Evolutionary conservation across 2,329 filamentous ascomycete genomes (phyloP).

Genomic region (Pestalotiopsis sp.): DNA sequence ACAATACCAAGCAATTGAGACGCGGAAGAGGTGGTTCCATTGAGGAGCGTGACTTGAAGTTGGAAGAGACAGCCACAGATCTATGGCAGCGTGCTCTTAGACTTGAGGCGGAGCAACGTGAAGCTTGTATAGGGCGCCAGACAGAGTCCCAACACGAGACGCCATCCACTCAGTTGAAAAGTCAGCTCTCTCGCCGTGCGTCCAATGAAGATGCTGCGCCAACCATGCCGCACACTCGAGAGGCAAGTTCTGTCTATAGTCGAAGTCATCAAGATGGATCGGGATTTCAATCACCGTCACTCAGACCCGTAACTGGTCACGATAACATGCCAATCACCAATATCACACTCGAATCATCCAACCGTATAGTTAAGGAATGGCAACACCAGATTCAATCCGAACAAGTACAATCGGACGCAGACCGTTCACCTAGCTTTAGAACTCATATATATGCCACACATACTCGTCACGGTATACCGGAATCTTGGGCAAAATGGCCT

Average conservation of each 20-base stretch:
- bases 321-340: background rate
- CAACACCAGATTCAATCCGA: slow-evolving; percentile 28
- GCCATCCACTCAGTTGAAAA: background rate
- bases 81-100: slow-evolving; percentile 18
- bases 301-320: background rate
- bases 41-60: slow-evolving; percentile 8
- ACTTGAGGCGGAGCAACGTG: slow-evolving; percentile 15
- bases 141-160: background rate
- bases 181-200: background rate
- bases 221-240: background rate
- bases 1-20: background rate
- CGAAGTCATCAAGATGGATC: background rate
- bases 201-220: background rate
- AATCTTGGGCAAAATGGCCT: slow-evolving; percentile 36
- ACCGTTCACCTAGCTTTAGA: slow-evolving; percentile 15
- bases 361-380: slow-evolving; percentile 29
- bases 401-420: slow-evolving; percentile 18
- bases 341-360: slow-evolving; percentile 22
- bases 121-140: background rate
- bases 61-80: slow-evolving; percentile 15
- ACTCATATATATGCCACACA: slow-evolving; percentile 7
- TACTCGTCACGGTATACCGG: slow-evolving; percentile 24
- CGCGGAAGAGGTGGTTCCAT: background rate
- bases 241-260: slow-evolving; percentile 4
- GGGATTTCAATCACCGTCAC: background rate